A percentile compares a stretch with the other conserved stretches of the same genome.
Conservation (phyloP, 2,329 filamentous ascomycete species). For the Epichloe baconii region DNA sequence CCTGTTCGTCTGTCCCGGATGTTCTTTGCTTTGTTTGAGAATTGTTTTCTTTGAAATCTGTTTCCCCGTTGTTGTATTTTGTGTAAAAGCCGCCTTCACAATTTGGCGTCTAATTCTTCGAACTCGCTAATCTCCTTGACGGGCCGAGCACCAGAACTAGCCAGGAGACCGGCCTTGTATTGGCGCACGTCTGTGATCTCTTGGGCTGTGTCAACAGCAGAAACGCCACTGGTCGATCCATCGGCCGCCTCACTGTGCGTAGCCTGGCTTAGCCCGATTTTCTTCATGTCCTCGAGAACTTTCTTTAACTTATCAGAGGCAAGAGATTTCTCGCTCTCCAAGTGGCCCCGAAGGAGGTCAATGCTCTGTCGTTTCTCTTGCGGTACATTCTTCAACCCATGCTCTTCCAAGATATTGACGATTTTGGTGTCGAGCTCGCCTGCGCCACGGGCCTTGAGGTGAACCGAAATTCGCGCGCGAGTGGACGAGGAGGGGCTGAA, state of each 20-base stretch:
- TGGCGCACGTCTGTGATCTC: slow-evolving; percentile 66
- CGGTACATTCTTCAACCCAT: slow-evolving; percentile 21
- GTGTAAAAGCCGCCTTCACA: slow-evolving; percentile 31
- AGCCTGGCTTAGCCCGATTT: slow-evolving; percentile 27
- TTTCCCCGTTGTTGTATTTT: background rate
- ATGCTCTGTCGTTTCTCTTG: slow-evolving; percentile 35
- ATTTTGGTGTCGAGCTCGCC: slow-evolving; percentile 32
- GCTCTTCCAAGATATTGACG: slow-evolving; percentile 24
- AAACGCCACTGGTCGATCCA: slow-evolving; percentile 30
- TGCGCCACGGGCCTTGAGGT: slow-evolving; percentile 62
- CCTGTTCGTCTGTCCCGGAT: too few species aligned
- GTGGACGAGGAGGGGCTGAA: slow-evolving; percentile 60
- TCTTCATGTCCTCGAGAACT: slow-evolving; percentile 31
- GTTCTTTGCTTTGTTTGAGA: too few species aligned
- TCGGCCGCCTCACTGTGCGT: slow-evolving; percentile 19
- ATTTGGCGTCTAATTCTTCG: slow-evolving; percentile 72
- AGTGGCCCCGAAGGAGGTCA: slow-evolving; percentile 35
- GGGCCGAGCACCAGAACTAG: slow-evolving; percentile 60
- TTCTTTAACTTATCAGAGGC: slow-evolving; percentile 35
- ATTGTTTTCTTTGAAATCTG: too few species aligned
- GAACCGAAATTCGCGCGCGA: slow-evolving; percentile 73
- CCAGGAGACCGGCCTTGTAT: slow-evolving; percentile 64
- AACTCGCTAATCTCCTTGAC: slow-evolving; percentile 70
- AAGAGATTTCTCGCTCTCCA: slow-evolving; percentile 34
- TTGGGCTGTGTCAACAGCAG: slow-evolving; percentile 24